Percentiles rank a stretch among this genome's conserved stretches.
These are phyloP conservation scores for Backusella circina DNA, from an alignment of 192 early-diverging fungal species.

Conservation along the genomic window DNA sequence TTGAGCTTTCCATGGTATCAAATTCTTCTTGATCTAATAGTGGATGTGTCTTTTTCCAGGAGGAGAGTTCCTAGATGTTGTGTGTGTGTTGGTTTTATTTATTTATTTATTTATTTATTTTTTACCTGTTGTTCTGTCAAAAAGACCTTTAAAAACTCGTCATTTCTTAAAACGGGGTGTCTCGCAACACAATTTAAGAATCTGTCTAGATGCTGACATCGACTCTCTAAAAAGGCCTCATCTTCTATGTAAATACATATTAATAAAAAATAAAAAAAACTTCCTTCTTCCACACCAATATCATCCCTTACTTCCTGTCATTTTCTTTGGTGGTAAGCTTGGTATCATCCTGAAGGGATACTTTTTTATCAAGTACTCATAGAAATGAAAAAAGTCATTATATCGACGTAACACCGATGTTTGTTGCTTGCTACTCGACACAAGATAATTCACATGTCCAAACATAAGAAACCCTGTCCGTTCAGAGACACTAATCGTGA, in stretches of 20 bases:
- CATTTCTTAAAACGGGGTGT: constrained; percentile 67
- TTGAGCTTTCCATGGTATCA: constrained; percentile 24
- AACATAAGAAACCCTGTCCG: constrained; percentile 52
- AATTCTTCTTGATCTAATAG: constrained; percentile 52
- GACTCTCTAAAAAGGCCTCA: constrained; percentile 60
- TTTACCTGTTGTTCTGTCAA: constrained; percentile 60
- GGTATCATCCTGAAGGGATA: constrained; percentile 83
- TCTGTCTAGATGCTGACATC: constrained; percentile 61
- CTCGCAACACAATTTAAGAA: constrained; percentile 68
- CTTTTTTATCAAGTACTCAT: constrained; percentile 66
- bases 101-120: no score
- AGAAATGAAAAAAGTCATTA: constrained; percentile 88
- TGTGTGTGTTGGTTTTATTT: no score
- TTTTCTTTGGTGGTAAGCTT: constrained; percentile 83
- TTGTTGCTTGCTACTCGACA: constrained; percentile 58
- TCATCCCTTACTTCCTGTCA: constrained; percentile 47
- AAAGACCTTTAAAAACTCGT: constrained; percentile 58
- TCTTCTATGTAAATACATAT: constrained; percentile 40
- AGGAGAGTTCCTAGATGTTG: constrained; percentile 51
- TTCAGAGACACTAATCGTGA: constrained; percentile 46
- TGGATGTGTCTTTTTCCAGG: constrained; percentile 42
- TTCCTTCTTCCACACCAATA: no score
- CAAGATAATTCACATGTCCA: constrained; percentile 86
- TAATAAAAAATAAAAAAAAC: no score
- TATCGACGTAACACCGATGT: constrained; percentile 74